A percentile compares a stretch with the other conserved stretches of the same genome.
These are phyloP conservation scores for Bryoglossum gracile DNA, from an alignment of 495 filamentous ascomycete species.

Conservation along the genomic window DNA sequence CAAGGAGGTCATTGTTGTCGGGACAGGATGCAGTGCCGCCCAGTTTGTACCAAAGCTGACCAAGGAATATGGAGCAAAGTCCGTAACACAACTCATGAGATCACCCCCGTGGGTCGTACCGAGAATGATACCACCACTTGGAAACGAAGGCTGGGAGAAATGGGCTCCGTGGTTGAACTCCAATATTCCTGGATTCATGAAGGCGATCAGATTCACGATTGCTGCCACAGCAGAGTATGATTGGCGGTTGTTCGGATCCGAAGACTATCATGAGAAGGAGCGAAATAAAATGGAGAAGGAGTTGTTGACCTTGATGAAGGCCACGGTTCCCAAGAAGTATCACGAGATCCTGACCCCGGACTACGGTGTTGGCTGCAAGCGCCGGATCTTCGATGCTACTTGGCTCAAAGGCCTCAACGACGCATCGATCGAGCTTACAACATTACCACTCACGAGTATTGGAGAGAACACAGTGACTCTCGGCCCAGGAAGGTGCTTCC, in stretches of 20 bases:
- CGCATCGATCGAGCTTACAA: constrained; percentile 48
- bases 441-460: constrained; percentile 39
- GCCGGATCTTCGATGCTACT: constrained; percentile 46
- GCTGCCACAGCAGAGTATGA: constrained; percentile 26
- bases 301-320: constrained; percentile 42
- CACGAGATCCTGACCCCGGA: constrained; percentile 57
- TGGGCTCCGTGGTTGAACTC: constrained; percentile 24
- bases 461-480: constrained; percentile 43
- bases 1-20: constrained; percentile 48
- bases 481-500: constrained; percentile 44
- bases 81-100: constrained; percentile 55
- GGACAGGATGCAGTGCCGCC: constrained; percentile 39
- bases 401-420: constrained; percentile 51
- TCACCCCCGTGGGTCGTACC: constrained; percentile 56
- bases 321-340: constrained; percentile 49
- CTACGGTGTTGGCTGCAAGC: constrained; percentile 57
- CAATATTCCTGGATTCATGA: constrained; percentile 16
- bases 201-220: constrained; percentile 9
- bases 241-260: constrained; percentile 32
- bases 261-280: constrained; percentile 24
- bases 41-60: constrained; percentile 37
- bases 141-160: constrained; percentile 28
- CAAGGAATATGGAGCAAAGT: constrained; percentile 38
- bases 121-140: constrained; percentile 26
- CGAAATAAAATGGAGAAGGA: constrained; percentile 34